Evolutionary conservation across 768 basidiomycete species (phyloP).

Genomic region (Leccinellum luteum): DNA sequence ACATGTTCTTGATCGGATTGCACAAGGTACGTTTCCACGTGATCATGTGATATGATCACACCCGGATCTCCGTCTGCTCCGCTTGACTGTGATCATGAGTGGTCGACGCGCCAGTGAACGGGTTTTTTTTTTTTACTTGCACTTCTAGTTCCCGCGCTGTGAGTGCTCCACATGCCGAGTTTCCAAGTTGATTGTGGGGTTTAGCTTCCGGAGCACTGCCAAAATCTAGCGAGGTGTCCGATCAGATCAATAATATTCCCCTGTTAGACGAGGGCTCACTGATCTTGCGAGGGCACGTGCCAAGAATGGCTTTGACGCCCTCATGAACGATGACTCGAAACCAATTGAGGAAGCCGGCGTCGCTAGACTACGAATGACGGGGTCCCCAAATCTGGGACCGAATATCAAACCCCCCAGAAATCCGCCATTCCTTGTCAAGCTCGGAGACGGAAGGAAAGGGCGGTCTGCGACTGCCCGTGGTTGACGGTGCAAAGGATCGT

Average conservation of each 20-base stretch:
- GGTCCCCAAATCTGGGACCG: constrained; percentile 35
- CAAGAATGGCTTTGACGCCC: constrained; percentile 67
- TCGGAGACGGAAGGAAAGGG: too few species aligned
- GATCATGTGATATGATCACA: not conserved
- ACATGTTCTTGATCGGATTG: constrained; percentile 48
- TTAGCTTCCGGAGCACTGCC: constrained; percentile 59
- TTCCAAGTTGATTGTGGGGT: not conserved
- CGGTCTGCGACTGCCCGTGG: too few species aligned
- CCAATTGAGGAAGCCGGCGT: constrained; percentile 48
- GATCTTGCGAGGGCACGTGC: constrained; percentile 33
- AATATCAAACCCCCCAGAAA: constrained; percentile 67
- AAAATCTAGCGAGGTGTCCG: constrained; percentile 54
- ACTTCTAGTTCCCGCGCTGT: constrained; percentile 53
- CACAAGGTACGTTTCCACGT: constrained; percentile 43
- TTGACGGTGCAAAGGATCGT: too few species aligned
- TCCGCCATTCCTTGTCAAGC: constrained; percentile 58
- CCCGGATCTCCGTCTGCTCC: constrained; percentile 46
- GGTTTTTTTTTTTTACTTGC: not conserved
- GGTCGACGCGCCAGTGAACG: not conserved
- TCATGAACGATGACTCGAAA: constrained; percentile 58
- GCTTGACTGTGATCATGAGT: constrained; percentile 51
- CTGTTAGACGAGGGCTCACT: not conserved
- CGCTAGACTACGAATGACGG: too few species aligned
- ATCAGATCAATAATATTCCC: not conserved
- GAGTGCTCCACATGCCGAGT: constrained; percentile 18